Evolutionary conservation across 2,329 filamentous ascomycete species (phyloP).

Genomic region (Sphaerostilbella broomeana): DNA sequence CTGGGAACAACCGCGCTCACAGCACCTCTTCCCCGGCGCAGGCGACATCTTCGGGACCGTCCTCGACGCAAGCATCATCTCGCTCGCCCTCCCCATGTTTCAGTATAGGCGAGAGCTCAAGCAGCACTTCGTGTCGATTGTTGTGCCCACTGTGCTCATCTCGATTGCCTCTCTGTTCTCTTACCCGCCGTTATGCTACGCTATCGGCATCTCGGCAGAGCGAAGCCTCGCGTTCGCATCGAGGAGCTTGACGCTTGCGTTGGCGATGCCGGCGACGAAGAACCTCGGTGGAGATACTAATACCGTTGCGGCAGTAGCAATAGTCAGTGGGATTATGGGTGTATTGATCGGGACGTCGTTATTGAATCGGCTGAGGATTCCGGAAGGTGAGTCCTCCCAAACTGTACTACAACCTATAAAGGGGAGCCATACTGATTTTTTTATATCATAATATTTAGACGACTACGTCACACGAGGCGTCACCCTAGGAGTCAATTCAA

Average conservation of each 20-base stretch:
- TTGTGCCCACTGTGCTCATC: slow-evolving; percentile 45
- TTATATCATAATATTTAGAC: slow-evolving; percentile 30
- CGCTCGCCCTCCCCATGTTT: slow-evolving; percentile 55
- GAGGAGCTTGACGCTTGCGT: slow-evolving; percentile 51
- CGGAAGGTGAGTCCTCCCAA: slow-evolving; percentile 40
- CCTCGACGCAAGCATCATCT: slow-evolving; percentile 52
- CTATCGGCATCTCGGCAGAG: slow-evolving; percentile 32
- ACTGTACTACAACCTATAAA: neutral
- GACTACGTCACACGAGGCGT: slow-evolving; percentile 59
- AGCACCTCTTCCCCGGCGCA: slow-evolving; percentile 40
- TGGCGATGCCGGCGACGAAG: slow-evolving; percentile 49
- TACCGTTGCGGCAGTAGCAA: slow-evolving; percentile 49
- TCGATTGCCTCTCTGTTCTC: slow-evolving; percentile 48
- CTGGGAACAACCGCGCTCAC: slow-evolving; percentile 27
- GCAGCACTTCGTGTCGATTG: slow-evolving; percentile 46
- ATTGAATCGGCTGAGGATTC: slow-evolving; percentile 43
- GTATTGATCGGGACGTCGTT: slow-evolving; percentile 47
- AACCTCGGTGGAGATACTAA: slow-evolving; percentile 52
- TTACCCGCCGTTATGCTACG: slow-evolving; percentile 49
- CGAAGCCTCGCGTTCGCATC: slow-evolving; percentile 50
- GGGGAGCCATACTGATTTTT: neutral
- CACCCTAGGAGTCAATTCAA: slow-evolving; percentile 54
- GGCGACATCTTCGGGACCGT: slow-evolving; percentile 49
- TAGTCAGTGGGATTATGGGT: slow-evolving; percentile 53
- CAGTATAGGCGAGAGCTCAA: slow-evolving; percentile 51